Conservation (phyloP, 1,284 basidiomycete genomes). For the Anthracocystis walkeri region DNA sequence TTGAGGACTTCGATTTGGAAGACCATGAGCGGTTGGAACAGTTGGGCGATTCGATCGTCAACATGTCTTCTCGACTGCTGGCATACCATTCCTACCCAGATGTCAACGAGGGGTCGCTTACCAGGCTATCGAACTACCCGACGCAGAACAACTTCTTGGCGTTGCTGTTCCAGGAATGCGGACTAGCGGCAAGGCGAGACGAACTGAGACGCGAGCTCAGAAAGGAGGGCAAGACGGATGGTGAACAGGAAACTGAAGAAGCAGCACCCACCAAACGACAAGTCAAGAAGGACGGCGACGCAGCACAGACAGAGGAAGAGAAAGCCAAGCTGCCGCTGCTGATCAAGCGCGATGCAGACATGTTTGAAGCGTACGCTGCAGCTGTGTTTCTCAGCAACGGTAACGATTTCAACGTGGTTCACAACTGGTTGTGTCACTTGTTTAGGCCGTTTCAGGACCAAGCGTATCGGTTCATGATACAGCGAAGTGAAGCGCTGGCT, state of each 20-base stretch:
- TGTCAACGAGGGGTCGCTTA: slow-evolving; percentile 48
- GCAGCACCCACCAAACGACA: neutral
- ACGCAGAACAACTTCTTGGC: slow-evolving; percentile 54
- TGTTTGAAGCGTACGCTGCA: slow-evolving; percentile 53
- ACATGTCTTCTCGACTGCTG: slow-evolving; percentile 48
- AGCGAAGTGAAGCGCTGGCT: slow-evolving; percentile 34
- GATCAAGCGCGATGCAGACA: slow-evolving; percentile 50
- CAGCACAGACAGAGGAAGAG: slow-evolving; percentile 20
- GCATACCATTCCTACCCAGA: slow-evolving; percentile 47
- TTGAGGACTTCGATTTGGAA: slow-evolving; percentile 50
- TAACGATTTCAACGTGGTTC: slow-evolving; percentile 44
- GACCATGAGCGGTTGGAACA: slow-evolving; percentile 52
- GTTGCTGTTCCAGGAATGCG: slow-evolving; percentile 45
- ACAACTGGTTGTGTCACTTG: slow-evolving; percentile 38
- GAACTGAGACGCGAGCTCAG: slow-evolving; percentile 33
- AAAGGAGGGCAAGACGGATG: neutral
- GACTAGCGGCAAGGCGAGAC: slow-evolving; percentile 20
- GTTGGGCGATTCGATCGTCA: slow-evolving; percentile 53
- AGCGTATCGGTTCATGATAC: slow-evolving; percentile 52
- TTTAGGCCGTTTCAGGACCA: slow-evolving; percentile 53
- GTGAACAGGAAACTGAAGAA: neutral
- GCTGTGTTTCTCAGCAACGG: slow-evolving; percentile 48
- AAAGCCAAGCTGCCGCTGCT: slow-evolving; percentile 25
- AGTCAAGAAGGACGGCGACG: neutral
- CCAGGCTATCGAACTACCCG: slow-evolving; percentile 44